phyloP scores from a whole-genome alignment of 306 rosid genomes.

The Prunus mume region DNA sequence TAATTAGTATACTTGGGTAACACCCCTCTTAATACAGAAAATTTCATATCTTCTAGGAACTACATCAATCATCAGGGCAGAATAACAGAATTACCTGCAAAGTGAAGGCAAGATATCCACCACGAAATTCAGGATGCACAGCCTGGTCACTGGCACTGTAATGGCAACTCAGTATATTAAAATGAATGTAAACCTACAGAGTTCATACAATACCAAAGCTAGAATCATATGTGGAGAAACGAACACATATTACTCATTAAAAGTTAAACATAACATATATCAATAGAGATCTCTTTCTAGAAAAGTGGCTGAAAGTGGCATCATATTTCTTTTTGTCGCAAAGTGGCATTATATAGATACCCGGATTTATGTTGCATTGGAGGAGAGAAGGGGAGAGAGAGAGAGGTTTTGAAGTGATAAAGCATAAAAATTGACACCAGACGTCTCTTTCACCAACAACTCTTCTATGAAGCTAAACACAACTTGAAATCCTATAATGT shows the following conservation, averaged over 20 bases:
- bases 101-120: slow-evolving; percentile 91
- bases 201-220: slow-evolving; percentile 14
- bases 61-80: slow-evolving; percentile 8
- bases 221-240: not conserved
- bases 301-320: not conserved
- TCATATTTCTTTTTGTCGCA: too few relatives aligned
- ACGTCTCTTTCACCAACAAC: not conserved
- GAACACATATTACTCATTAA: not conserved
- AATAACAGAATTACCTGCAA: slow-evolving; percentile 48
- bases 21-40: slow-evolving; percentile 4
- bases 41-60: slow-evolving; percentile 4
- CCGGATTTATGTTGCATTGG: not conserved
- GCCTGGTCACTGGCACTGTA: slow-evolving; percentile 77
- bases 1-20: not conserved
- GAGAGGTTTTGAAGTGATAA: not conserved
- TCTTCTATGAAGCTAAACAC: not conserved
- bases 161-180: slow-evolving; percentile 6
- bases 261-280: not conserved
- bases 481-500: not conserved
- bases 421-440: not conserved
- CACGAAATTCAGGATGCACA: slow-evolving; percentile 63
- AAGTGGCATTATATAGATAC: not conserved
- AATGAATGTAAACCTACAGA: slow-evolving; percentile 12
- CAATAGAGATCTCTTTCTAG: not conserved
- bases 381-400: not conserved